Percentiles rank a stretch among this genome's conserved stretches.
Conservation (phyloP, 208 protist species). For the Wallacemonas sp. region DNA sequence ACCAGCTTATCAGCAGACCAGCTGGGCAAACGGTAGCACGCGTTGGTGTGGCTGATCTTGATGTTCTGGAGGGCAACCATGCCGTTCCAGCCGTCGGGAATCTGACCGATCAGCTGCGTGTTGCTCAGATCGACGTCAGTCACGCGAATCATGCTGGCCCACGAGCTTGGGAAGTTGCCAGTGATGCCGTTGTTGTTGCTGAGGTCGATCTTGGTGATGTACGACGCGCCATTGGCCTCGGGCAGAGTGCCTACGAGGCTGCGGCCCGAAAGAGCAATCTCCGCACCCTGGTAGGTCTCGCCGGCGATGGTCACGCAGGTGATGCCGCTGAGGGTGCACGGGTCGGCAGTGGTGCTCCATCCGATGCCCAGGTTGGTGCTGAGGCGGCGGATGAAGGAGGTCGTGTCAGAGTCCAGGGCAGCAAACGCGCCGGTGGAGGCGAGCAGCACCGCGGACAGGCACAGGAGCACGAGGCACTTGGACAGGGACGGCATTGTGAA, state of each 20-base stretch:
- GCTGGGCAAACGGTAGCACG: conserved; percentile 24
- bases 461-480: conserved; percentile 3
- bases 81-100: conserved; percentile 21
- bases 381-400: neutral
- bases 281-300: neutral
- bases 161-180: neutral
- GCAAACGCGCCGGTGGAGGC: neutral
- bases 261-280: conserved; percentile 16
- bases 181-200: neutral
- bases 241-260: conserved; percentile 17
- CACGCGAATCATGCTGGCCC: conserved; percentile 6
- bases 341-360: neutral
- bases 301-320: neutral
- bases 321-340: conserved; percentile 21
- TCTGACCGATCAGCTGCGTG: conserved; percentile 9
- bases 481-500: neutral
- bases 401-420: neutral
- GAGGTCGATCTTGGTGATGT: neutral
- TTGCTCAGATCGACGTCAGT: conserved; percentile 4
- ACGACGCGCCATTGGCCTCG: neutral
- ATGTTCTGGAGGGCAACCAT: conserved; percentile 20
- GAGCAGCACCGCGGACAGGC: conserved; percentile 3
- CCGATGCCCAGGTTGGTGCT: neutral
- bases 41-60: conserved; percentile 19
- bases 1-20: conserved; percentile 22